A percentile compares a stretch with the other conserved stretches of the same genome.
phyloP scores from a whole-genome alignment of 306 rosid genomes.

The Trifolium pratense region DNA sequence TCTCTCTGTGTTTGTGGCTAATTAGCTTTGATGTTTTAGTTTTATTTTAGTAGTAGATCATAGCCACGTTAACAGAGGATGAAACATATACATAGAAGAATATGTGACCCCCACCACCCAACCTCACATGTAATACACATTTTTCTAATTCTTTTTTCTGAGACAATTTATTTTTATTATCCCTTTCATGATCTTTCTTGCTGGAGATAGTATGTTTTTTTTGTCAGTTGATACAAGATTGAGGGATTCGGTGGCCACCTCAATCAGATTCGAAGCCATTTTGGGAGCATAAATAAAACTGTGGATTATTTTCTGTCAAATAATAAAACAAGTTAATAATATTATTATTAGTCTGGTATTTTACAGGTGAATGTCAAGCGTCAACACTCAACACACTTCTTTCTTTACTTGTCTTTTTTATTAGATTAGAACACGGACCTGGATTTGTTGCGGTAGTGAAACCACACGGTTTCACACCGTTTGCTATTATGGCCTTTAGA shows the following conservation, averaged over 20 bases:
- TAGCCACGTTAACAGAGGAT: background rate
- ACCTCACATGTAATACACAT: conserved; percentile 37
- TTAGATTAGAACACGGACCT: too few species aligned
- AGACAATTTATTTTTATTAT: background rate
- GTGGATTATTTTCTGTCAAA: background rate
- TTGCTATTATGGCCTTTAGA: too few species aligned
- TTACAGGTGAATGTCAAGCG: background rate
- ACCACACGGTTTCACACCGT: too few species aligned
- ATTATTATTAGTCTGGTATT: background rate
- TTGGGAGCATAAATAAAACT: background rate
- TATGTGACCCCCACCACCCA: conserved; percentile 39
- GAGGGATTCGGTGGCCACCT: conserved; percentile 11
- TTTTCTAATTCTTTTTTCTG: conserved; percentile 3
- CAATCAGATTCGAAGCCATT: background rate
- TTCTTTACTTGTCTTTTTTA: background rate
- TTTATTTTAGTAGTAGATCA: background rate
- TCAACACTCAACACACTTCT: background rate
- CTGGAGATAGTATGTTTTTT: conserved; percentile 32
- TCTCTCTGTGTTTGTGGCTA: background rate
- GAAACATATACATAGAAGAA: background rate
- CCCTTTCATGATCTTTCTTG: background rate
- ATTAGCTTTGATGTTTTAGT: background rate
- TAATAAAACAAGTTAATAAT: background rate
- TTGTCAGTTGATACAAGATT: conserved; percentile 43
- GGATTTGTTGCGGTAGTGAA: too few species aligned